Evolutionary conservation across 345 rosid species (phyloP), one percentile per base, ranked within the genome.

Genomic region (Diplotaxis tenuifolia): DNA sequence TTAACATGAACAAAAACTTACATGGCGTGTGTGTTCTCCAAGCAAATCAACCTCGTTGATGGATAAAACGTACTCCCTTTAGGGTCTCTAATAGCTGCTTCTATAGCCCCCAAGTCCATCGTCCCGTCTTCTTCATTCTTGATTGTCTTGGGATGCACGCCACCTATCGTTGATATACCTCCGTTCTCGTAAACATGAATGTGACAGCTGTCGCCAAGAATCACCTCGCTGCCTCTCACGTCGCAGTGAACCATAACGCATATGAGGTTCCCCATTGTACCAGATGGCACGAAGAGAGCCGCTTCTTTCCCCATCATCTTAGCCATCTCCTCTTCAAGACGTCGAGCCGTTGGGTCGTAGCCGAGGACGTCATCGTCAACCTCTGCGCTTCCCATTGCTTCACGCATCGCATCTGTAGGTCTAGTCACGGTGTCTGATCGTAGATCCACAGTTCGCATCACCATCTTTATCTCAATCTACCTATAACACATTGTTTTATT

Each of bases 211-310:
- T 88, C 83, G 2, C 98, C 95, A 10, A 91, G 95, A 80, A 94
- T 89, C 53, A 89, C 92, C 79, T 94, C 97, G 22, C 97, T 94
- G 53, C 96, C 98, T 65, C 97, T 80, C 31, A 82, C 65, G 19
- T 89, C 88, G 53, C 98, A 94, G 47, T 91, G 97, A 74, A 85
- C 93, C 69, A 94, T 90, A 7, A 94, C 96, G 58, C 98, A 84
- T 7, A 91, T 84, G n/a, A 91, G 93, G 79, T 94, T 94, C 12
- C 93, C 96, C 97, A 94, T 94, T 3, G 98, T 94, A 6, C 98
- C 98, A 0, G 98, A 91, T 4, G 97, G 95, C 49, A 94, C 96
- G 68, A 82, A 94, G 5, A 89, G 79, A 52, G 84, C 97, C 0
- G 93, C 93, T 71, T 94, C 98, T 87, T 94, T 94, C 68, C 92